A percentile compares a stretch with the other conserved stretches of the same genome.
These are phyloP conservation scores for Fusarium chlamydosporum DNA, from an alignment of 2,329 filamentous ascomycete species.

Conservation along the genomic window DNA sequence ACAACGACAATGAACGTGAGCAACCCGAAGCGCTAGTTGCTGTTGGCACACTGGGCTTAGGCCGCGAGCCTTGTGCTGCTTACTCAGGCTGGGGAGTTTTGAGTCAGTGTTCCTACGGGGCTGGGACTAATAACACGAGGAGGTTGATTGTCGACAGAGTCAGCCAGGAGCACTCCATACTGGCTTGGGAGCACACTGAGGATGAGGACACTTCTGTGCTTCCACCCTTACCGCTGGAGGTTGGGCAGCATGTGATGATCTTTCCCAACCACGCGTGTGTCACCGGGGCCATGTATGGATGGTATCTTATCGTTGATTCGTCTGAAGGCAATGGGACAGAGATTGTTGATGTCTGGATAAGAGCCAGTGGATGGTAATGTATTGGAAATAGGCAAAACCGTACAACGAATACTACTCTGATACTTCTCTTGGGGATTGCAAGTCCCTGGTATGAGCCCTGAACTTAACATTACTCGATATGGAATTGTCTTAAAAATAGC, in stretches of 20 bases:
- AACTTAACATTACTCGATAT: no score
- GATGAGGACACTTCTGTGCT: not conserved
- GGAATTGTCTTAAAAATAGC: no score
- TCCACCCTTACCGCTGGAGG: conserved; percentile 57
- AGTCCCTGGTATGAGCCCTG: no score
- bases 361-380: conserved; percentile 65
- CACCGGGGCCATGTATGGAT: conserved; percentile 71
- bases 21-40: conserved; percentile 68
- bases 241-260: conserved; percentile 62
- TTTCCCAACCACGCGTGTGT: conserved; percentile 77
- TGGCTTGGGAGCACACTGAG: conserved; percentile 62
- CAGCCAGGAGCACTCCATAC: conserved; percentile 75
- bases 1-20: conserved; percentile 57
- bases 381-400: no score
- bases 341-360: conserved; percentile 71
- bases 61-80: conserved; percentile 71
- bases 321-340: conserved; percentile 52
- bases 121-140: not conserved
- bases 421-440: no score
- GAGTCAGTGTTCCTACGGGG: conserved; percentile 52
- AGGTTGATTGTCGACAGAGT: conserved; percentile 70
- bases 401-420: no score
- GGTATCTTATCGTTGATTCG: conserved; percentile 68
- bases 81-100: conserved; percentile 74
- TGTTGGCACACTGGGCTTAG: conserved; percentile 71